Percentiles rank a stretch among this genome's conserved stretches.
These are phyloP conservation scores for Amanita polypyramis DNA, from an alignment of 768 basidiomycete species.

Conservation along the genomic window DNA sequence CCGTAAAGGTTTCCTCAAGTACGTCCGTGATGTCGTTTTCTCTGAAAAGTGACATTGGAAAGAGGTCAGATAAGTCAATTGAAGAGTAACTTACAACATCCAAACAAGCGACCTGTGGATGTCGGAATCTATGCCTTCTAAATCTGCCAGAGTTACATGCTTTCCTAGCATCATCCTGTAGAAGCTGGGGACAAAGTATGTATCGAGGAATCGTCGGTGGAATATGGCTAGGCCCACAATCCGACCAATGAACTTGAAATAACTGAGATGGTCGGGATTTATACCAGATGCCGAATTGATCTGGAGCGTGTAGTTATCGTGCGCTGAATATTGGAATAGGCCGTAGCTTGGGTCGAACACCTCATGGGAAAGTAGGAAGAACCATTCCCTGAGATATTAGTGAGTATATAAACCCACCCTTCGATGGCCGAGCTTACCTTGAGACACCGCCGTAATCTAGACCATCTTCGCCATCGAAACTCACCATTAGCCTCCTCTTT, in stretches of 20 bases:
- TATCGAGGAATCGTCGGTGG: constrained; percentile 69
- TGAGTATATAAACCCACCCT: constrained; percentile 7
- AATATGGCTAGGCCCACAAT: constrained; percentile 67
- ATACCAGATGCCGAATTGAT: constrained; percentile 70
- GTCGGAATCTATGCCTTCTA: constrained; percentile 62
- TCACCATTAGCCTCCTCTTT: constrained; percentile 61
- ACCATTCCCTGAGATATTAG: constrained; percentile 57
- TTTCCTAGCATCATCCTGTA: constrained; percentile 72
- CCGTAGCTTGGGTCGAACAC: constrained; percentile 79
- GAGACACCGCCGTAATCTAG: constrained; percentile 73
- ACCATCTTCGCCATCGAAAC: constrained; percentile 73
- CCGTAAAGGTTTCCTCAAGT: constrained; percentile 62
- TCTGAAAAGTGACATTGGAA: constrained; percentile 21
- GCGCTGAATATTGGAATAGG: constrained; percentile 72
- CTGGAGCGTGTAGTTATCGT: constrained; percentile 74
- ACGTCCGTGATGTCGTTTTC: constrained; percentile 71
- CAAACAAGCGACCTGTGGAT: constrained; percentile 58
- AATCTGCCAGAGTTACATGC: constrained; percentile 45
- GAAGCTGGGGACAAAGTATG: constrained; percentile 71
- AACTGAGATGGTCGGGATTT: constrained; percentile 68
- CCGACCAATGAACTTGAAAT: constrained; percentile 77
- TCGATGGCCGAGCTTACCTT: constrained; percentile 29
- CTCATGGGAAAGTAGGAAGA: constrained; percentile 75
- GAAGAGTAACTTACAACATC: constrained; percentile 51
- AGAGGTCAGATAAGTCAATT: background rate